These are phyloP conservation scores for Xylaria sp. DNA, from an alignment of 495 filamentous ascomycete genomes.

Conservation along the genomic window DNA sequence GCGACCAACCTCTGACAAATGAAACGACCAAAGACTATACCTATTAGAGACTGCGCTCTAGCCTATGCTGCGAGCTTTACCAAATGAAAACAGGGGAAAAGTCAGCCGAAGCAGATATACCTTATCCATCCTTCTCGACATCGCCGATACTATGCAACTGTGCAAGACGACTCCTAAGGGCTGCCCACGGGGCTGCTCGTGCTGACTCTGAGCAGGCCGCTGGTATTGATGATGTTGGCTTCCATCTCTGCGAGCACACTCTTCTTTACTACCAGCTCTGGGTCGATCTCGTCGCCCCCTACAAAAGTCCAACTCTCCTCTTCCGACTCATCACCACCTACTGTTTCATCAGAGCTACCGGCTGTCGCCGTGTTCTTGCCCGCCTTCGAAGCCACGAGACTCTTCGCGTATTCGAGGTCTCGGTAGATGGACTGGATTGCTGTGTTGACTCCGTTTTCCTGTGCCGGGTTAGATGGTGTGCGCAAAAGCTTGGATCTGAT, in stretches of 20 bases:
- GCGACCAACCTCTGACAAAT: constrained; percentile 4
- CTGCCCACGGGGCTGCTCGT: constrained; percentile 6
- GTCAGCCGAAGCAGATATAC: constrained; percentile 7
- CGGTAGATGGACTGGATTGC: constrained; percentile 95
- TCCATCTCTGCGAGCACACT: constrained; percentile 36
- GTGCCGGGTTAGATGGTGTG: constrained; percentile 27
- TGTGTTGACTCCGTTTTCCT: constrained; percentile 88
- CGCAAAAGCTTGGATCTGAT: constrained; percentile 10
- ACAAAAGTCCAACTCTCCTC: constrained; percentile 61
- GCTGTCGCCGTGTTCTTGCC: constrained; percentile 54
- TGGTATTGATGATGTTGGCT: constrained; percentile 23
- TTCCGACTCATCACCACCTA: constrained; percentile 47
- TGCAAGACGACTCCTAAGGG: constrained; percentile 25
- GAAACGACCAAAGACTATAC: background rate
- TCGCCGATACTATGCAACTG: constrained; percentile 18
- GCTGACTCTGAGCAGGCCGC: constrained; percentile 28
- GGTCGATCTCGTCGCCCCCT: constrained; percentile 46
- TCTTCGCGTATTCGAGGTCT: constrained; percentile 94
- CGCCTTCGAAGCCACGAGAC: constrained; percentile 70
- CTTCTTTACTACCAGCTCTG: constrained; percentile 43
- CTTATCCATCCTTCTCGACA: constrained; percentile 3
- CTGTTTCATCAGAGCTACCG: constrained; percentile 36
- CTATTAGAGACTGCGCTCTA: background rate
- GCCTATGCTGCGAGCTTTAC: background rate
- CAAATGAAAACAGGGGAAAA: background rate